These are phyloP conservation scores for Alternaria burnsii DNA, from an alignment of 2,329 filamentous ascomycete species.

Conservation along the genomic window DNA sequence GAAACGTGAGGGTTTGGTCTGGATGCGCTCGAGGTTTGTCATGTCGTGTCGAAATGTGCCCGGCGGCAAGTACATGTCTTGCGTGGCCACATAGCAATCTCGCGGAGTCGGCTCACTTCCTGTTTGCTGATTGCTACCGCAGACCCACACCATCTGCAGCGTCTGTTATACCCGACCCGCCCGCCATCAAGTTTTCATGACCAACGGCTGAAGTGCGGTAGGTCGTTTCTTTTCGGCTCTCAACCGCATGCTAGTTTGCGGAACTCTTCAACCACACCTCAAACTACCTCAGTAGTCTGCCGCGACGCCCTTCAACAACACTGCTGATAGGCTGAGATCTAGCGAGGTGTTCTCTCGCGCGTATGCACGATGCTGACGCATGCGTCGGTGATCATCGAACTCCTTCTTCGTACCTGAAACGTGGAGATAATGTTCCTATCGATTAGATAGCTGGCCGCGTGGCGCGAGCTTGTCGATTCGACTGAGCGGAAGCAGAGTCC, in stretches of 20 bases:
- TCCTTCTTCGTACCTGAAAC: slow-evolving; percentile 10
- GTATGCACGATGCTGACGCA: slow-evolving; percentile 13
- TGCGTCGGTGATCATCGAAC: slow-evolving; percentile 7
- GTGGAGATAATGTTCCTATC: slow-evolving; percentile 30
- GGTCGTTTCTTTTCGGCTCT: slow-evolving; percentile 1
- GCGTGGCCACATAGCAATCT: slow-evolving; percentile 14
- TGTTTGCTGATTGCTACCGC: slow-evolving; percentile 5
- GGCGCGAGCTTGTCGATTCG: slow-evolving; percentile 12
- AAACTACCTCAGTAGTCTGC: not conserved
- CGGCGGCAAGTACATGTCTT: slow-evolving; percentile 8
- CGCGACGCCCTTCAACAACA: not conserved
- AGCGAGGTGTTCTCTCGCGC: slow-evolving; percentile 8
- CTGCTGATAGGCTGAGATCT: not conserved
- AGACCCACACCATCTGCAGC: slow-evolving; percentile 7
- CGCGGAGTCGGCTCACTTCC: slow-evolving; percentile 5
- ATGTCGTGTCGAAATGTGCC: slow-evolving; percentile 3
- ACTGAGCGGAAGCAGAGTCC: slow-evolving; percentile 1
- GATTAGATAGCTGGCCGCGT: slow-evolving; percentile 32
- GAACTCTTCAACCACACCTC: not conserved
- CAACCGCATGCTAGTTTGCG: slow-evolving; percentile 6
- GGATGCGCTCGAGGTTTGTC: slow-evolving; percentile 5
- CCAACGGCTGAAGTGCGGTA: slow-evolving; percentile 5
- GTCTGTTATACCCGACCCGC: not conserved
- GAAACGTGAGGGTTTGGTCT: slow-evolving; percentile 13
- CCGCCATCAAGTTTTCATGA: not conserved